Evolutionary conservation across 805 yeast species (phyloP).

Genomic region (Saccharomycopsis sp.): DNA sequence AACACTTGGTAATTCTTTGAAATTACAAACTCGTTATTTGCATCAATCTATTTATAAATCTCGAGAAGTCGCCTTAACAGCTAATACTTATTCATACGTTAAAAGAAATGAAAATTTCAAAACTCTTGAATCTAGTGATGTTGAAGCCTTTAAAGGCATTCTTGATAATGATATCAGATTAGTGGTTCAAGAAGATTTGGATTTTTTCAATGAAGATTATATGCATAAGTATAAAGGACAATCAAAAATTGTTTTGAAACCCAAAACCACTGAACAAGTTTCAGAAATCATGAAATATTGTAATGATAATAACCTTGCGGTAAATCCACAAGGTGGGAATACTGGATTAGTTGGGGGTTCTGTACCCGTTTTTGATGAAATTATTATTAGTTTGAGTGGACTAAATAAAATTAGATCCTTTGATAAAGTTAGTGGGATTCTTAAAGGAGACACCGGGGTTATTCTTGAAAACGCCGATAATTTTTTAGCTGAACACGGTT

Average conservation of each 20-base stretch:
- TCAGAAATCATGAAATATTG: constrained; percentile 70
- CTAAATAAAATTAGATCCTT: constrained; percentile 75
- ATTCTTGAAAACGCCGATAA: constrained; percentile 79
- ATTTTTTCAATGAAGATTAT: constrained; percentile 80
- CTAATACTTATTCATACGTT: constrained; percentile 57
- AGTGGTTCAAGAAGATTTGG: constrained; percentile 49
- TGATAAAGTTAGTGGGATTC: constrained; percentile 72
- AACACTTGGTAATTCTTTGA: too few relatives aligned
- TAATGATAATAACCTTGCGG: constrained; percentile 64
- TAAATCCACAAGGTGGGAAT: constrained; percentile 96
- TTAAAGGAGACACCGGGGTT: constrained; percentile 86
- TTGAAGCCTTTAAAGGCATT: constrained; percentile 53
- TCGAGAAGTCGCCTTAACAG: too few relatives aligned
- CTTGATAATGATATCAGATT: constrained; percentile 34
- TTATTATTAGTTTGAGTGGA: constrained; percentile 57
- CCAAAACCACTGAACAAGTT: constrained; percentile 71
- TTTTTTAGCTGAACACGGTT: constrained; percentile 67
- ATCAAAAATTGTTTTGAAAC: constrained; percentile 69
- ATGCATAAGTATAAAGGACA: constrained; percentile 92
- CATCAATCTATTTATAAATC: too few relatives aligned
- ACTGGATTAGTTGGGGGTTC: constrained; percentile 96
- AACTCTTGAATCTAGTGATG: constrained; percentile 42
- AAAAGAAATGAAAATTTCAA: constrained; percentile 42
- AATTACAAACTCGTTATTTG: too few relatives aligned
- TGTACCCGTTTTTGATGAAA: constrained; percentile 84